Evolutionary conservation across 1,284 basidiomycete genomes (phyloP).

Genomic region (Pulveroboletus sp.): DNA sequence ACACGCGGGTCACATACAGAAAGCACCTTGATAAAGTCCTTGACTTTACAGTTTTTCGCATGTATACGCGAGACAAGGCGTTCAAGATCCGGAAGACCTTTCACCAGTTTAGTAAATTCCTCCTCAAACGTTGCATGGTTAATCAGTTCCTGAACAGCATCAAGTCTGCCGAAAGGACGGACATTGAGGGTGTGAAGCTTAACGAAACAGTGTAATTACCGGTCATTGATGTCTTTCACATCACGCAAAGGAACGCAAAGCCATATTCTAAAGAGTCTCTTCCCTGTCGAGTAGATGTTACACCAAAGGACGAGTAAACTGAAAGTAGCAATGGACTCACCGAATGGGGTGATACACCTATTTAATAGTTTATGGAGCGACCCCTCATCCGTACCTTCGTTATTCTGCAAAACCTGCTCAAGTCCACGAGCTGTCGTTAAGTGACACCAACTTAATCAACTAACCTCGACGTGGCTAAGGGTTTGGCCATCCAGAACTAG

Average conservation of each 20-base stretch:
- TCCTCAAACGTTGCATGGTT: constrained; percentile 73
- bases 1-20: constrained; percentile 46
- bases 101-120: constrained; percentile 73
- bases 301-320: constrained; percentile 9
- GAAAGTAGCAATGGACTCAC: constrained; percentile 43
- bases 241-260: constrained; percentile 86
- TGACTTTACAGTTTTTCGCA: constrained; percentile 84
- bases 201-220: constrained; percentile 47
- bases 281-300: constrained; percentile 52
- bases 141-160: constrained; percentile 90
- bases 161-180: constrained; percentile 58
- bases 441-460: constrained; percentile 4
- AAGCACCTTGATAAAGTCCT: constrained; percentile 84
- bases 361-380: constrained; percentile 83
- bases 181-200: constrained; percentile 13
- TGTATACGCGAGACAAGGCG: constrained; percentile 92
- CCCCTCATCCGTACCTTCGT: constrained; percentile 88
- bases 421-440: constrained; percentile 15
- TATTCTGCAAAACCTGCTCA: constrained; percentile 79
- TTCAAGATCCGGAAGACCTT: constrained; percentile 89
- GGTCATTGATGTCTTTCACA: constrained; percentile 80
- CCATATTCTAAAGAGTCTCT: constrained; percentile 93
- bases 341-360: constrained; percentile 87
- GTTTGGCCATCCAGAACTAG: constrained; percentile 92
- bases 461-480: constrained; percentile 87